Conservation (phyloP, 139 green algal genomes). For the Chlorella sp. region DNA sequence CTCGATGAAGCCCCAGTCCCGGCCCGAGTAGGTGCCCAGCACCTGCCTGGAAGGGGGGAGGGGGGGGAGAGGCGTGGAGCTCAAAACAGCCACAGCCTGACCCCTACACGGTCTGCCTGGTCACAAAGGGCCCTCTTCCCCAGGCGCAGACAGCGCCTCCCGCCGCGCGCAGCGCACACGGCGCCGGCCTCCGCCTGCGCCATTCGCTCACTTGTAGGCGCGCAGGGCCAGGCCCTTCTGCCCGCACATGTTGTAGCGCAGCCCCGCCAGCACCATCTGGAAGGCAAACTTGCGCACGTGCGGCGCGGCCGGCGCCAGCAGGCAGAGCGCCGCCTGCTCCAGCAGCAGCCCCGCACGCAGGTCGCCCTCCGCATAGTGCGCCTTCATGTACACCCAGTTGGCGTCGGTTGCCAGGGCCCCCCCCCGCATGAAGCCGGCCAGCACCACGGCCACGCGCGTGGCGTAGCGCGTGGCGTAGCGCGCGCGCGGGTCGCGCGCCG, state of each 20-base stretch:
- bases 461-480: conserved; percentile 45
- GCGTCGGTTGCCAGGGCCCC: conserved; percentile 48
- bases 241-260: conserved; percentile 75
- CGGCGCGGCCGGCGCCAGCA: conserved; percentile 59
- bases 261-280: conserved; percentile 87
- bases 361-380: conserved; percentile 79
- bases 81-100: too few species aligned
- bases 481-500: background rate
- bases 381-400: conserved; percentile 71
- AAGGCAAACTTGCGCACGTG: conserved; percentile 82
- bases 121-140: too few species aligned
- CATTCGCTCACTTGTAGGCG: conserved; percentile 61
- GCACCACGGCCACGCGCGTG: conserved; percentile 55
- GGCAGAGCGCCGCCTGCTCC: conserved; percentile 80
- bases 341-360: conserved; percentile 81
- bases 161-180: too few species aligned
- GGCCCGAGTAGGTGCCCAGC: conserved; percentile 67
- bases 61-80: too few species aligned
- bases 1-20: conserved; percentile 76
- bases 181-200: background rate
- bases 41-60: conserved; percentile 61
- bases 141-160: too few species aligned
- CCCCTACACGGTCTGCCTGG: background rate
- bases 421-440: conserved; percentile 40
- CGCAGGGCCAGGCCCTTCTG: conserved; percentile 68